Conservation (phyloP, 2,329 filamentous ascomycete species). For the Scedosporium minutisporum region DNA sequence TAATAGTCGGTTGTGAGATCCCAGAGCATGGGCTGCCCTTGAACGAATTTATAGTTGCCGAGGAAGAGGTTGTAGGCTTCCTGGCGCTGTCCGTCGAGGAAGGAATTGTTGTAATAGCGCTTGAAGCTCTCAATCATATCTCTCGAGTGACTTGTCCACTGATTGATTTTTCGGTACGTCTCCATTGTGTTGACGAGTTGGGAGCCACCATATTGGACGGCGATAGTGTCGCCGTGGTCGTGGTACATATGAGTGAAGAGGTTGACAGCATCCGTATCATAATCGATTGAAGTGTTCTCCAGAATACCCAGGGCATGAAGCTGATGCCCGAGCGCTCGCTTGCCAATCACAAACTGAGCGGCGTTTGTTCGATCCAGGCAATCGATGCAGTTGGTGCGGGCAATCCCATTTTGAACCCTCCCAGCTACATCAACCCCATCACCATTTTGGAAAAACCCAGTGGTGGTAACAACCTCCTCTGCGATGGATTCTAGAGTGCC, state of each 20-base stretch:
- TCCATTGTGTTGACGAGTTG: constrained; percentile 99
- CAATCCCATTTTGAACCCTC: constrained; percentile 80
- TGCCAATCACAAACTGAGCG: constrained; percentile 95
- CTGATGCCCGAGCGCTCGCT: constrained; percentile 84
- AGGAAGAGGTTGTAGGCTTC: constrained; percentile 97
- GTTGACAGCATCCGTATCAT: constrained; percentile 92
- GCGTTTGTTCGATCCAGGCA: constrained; percentile 96
- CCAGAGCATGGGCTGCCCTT: constrained; percentile 93
- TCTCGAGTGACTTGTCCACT: constrained; percentile 93
- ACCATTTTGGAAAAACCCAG: constrained; percentile 92
- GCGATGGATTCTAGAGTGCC: constrained; percentile 82
- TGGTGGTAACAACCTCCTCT: constrained; percentile 73
- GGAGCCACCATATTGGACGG: constrained; percentile 92
- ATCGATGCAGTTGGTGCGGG: constrained; percentile 95
- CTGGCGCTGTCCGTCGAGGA: constrained; percentile 93
- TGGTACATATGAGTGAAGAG: constrained; percentile 98
- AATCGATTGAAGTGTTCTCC: constrained; percentile 67
- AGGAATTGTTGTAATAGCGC: constrained; percentile 97
- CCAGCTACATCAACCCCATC: constrained; percentile 56
- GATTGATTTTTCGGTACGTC: constrained; percentile 96
- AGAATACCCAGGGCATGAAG: constrained; percentile 86
- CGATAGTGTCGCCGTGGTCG: constrained; percentile 94
- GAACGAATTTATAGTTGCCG: constrained; percentile 83
- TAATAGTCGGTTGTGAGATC: constrained; percentile 93
- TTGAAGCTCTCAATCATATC: constrained; percentile 99